Conservation (phyloP, 768 basidiomycete genomes). For the Hericium rajendrae region DNA sequence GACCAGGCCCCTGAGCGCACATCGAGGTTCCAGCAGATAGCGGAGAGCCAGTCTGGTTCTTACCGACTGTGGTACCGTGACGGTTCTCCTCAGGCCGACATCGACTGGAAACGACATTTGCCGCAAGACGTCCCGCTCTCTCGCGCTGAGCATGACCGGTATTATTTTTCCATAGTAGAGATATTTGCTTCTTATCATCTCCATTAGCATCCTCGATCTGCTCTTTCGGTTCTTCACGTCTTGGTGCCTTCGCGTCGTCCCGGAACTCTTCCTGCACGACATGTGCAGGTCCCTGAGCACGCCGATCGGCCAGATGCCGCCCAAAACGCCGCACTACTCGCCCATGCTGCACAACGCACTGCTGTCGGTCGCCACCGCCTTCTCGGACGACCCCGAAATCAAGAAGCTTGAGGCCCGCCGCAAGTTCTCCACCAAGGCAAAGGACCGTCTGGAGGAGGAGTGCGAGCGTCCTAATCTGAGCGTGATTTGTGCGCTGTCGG, state of each 20-base stretch:
- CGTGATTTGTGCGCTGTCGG: conserved; percentile 30
- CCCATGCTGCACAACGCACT: conserved; percentile 67
- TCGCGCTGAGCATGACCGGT: conserved; percentile 22
- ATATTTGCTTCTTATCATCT: not conserved
- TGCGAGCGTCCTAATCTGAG: conserved; percentile 31
- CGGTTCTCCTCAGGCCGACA: conserved; percentile 4
- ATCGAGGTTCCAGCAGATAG: not conserved
- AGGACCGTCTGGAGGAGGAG: conserved; percentile 29
- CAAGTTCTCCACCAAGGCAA: conserved; percentile 28
- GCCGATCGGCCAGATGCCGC: conserved; percentile 18
- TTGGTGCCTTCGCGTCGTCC: conserved; percentile 31
- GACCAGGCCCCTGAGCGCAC: not conserved
- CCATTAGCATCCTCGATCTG: conserved; percentile 25
- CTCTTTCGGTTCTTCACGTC: conserved; percentile 30
- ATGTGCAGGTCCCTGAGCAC: conserved; percentile 28
- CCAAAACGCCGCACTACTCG: conserved; percentile 51
- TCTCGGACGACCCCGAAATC: conserved; percentile 27
- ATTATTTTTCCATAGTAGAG: not conserved
- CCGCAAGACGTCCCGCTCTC: conserved; percentile 22
- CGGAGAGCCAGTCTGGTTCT: not conserved
- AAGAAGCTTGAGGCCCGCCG: conserved; percentile 20
- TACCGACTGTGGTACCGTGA: not conserved
- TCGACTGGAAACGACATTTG: conserved; percentile 23
- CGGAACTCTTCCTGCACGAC: conserved; percentile 31
- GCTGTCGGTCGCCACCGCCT: conserved; percentile 33